These are phyloP conservation scores for Chaetomium globosum DNA, from an alignment of 2,329 filamentous ascomycete genomes.

Conservation along the genomic window DNA sequence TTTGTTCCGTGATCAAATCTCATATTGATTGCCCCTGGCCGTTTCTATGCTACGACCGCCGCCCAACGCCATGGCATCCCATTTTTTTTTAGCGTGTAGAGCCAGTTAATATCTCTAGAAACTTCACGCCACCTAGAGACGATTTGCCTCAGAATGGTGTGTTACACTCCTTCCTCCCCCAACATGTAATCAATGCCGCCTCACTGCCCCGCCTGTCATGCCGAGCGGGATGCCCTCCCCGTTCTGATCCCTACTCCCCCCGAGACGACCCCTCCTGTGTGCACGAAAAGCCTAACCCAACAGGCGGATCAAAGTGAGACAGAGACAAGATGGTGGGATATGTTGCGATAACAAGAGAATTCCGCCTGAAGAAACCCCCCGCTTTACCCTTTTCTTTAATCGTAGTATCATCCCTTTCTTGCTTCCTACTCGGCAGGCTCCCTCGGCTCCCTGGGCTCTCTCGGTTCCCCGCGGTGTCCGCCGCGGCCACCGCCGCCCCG, in stretches of 20 bases:
- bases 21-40: not conserved
- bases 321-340: constrained; percentile 1
- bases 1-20: constrained; percentile 3
- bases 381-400: not conserved
- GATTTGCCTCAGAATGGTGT: not conserved
- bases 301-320: not conserved
- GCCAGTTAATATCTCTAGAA: not conserved
- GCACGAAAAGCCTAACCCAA: not conserved
- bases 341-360: constrained; percentile 2
- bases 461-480: constrained; percentile 51
- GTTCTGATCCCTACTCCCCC: not conserved
- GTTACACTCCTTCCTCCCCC: not conserved
- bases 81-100: constrained; percentile 3
- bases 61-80: constrained; percentile 14
- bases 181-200: constrained; percentile 2
- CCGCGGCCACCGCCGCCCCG: constrained; percentile 48
- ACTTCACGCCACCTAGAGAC: not conserved
- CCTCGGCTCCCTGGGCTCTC: constrained; percentile 54
- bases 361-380: not conserved
- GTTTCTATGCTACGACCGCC: not conserved
- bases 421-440: constrained; percentile 44
- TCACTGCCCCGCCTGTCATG: not conserved
- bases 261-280: not conserved
- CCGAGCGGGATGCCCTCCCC: not conserved
- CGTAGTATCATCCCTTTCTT: constrained; percentile 2